A percentile compares a stretch with the other conserved stretches of the same genome.
Evolutionary conservation across 2,329 filamentous ascomycete species (phyloP).

Genomic region (Colletotrichum sp.): DNA sequence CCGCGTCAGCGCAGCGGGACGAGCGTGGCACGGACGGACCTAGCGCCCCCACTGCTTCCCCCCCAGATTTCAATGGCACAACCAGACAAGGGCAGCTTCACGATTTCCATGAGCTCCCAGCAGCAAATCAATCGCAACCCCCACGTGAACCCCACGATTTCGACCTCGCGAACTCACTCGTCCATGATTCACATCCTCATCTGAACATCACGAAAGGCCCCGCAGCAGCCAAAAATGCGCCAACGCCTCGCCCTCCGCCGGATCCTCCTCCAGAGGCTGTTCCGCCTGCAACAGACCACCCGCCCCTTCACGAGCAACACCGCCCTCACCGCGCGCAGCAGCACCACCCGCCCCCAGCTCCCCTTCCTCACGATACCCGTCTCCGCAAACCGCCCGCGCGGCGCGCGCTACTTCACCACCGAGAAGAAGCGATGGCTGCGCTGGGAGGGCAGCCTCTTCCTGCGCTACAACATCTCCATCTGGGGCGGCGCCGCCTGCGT

Average conservation of each 20-base stretch:
- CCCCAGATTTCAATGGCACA: background rate
- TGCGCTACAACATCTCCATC: constrained; percentile 69
- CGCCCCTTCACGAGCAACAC: constrained; percentile 22
- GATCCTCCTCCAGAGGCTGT: constrained; percentile 28
- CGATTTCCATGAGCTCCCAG: background rate
- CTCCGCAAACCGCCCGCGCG: constrained; percentile 39
- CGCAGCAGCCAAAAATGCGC: constrained; percentile 36
- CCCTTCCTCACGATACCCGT: constrained; percentile 55
- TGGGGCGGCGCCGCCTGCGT: constrained; percentile 68
- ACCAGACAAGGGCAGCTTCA: background rate
- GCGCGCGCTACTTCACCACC: constrained; percentile 78
- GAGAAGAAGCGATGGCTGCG: constrained; percentile 74
- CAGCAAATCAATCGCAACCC: background rate
- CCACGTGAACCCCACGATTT: background rate
- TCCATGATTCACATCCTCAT: background rate
- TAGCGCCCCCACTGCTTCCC: background rate
- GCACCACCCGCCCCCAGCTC: constrained; percentile 42
- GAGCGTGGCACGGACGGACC: background rate
- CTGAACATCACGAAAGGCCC: background rate
- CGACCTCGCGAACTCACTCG: background rate
- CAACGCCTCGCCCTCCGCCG: constrained; percentile 40
- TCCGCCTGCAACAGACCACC: constrained; percentile 14
- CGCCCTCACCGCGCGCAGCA: constrained; percentile 29
- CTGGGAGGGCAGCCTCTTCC: constrained; percentile 70
- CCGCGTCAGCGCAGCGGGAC: background rate